Percentiles rank a stretch among this genome's conserved stretches.
These are phyloP conservation scores for Camillea tinctor DNA, from an alignment of 2,329 filamentous ascomycete species.

Conservation along the genomic window DNA sequence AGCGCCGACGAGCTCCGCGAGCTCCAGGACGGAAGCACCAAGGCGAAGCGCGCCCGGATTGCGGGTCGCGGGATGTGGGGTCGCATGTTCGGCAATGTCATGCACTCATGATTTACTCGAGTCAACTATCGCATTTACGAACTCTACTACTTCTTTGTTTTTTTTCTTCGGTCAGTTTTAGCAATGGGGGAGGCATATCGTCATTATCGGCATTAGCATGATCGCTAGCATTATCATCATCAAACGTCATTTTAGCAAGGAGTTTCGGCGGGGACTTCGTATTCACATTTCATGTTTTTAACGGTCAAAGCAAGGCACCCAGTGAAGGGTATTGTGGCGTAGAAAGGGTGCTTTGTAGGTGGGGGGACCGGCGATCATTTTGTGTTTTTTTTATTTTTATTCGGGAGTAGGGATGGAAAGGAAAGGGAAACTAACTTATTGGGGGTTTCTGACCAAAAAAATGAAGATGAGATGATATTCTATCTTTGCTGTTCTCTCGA, in stretches of 20 bases:
- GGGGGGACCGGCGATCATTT: background rate
- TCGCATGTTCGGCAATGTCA: conserved; percentile 49
- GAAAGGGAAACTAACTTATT: background rate
- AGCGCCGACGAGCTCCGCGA: conserved; percentile 51
- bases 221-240: background rate
- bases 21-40: conserved; percentile 45
- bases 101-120: conserved; percentile 19
- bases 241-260: background rate
- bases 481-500: background rate
- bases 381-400: background rate
- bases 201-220: background rate
- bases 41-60: conserved; percentile 47
- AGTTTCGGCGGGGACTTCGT: background rate
- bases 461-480: background rate
- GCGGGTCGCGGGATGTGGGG: conserved; percentile 51
- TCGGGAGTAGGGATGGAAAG: background rate
- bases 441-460: background rate
- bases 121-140: conserved; percentile 1
- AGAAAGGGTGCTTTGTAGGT: background rate
- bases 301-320: background rate
- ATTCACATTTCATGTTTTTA: background rate
- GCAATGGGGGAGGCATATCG: background rate
- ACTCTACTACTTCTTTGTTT: background rate
- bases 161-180: background rate
- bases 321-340: background rate